Percentiles rank a stretch among this genome's conserved stretches.
Conservation (phyloP, 352 stramenopile species). For the Phytopythium helicoides region DNA sequence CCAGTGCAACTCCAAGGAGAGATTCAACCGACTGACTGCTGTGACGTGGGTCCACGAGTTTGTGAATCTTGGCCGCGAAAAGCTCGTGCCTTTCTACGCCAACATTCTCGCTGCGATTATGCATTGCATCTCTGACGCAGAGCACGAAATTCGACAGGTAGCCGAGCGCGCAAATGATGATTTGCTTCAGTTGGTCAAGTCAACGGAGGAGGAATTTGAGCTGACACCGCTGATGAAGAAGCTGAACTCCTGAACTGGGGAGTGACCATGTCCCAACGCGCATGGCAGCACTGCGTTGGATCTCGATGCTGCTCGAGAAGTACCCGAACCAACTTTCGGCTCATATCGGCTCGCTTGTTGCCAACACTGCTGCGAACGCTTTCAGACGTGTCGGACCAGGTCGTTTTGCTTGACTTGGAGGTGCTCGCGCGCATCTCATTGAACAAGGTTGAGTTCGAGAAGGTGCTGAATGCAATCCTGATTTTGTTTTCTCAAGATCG, state of each 20-base stretch:
- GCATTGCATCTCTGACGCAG: constrained; percentile 97
- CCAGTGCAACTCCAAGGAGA: constrained; percentile 97
- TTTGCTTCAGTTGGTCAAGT: constrained; percentile 93
- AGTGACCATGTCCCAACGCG: constrained; percentile 96
- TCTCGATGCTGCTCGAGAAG: constrained; percentile 99
- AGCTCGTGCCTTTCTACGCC: constrained; percentile 94
- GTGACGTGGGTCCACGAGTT: constrained; percentile 99
- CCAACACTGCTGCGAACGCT: constrained; percentile 96
- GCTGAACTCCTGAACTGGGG: constrained; percentile 92
- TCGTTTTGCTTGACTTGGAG: constrained; percentile 96
- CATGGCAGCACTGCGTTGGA: constrained; percentile 94
- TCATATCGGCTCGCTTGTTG: constrained; percentile 91
- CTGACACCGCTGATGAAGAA: constrained; percentile 94
- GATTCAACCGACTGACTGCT: constrained; percentile 96
- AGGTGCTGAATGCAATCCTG: constrained; percentile 94
- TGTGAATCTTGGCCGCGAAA: constrained; percentile 94
- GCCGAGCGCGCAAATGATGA: constrained; percentile 97
- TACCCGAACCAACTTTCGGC: constrained; percentile 91
- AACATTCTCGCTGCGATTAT: constrained; percentile 96
- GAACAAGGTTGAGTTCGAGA: constrained; percentile 91
- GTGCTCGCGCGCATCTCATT: constrained; percentile 95
- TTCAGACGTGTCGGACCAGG: constrained; percentile 94
- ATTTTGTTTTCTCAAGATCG: constrained; percentile 92
- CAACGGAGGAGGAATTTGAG: constrained; percentile 88
- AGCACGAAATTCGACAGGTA: constrained; percentile 96